Percentiles rank a stretch among this genome's conserved stretches.
These are phyloP conservation scores for Lactarius evosmus DNA, from an alignment of 768 basidiomycete species.

Conservation along the genomic window DNA sequence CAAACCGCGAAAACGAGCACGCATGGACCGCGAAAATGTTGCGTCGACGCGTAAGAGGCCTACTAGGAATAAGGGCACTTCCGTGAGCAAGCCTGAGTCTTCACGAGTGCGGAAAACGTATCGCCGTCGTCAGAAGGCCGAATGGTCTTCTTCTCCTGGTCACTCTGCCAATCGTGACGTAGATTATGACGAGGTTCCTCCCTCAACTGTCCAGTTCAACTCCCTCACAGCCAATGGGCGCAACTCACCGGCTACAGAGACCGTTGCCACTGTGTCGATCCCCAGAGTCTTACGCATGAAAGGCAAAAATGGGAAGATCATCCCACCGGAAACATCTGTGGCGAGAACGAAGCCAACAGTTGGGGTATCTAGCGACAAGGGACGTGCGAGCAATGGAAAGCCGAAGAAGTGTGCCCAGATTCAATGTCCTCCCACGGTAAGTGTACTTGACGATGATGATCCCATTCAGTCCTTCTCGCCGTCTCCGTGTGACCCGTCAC, in stretches of 20 bases:
- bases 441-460: conserved; percentile 15
- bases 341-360: not conserved
- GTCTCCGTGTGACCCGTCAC: not conserved
- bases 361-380: not conserved
- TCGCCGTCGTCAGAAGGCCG: conserved; percentile 15
- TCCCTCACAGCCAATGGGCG: conserved; percentile 5
- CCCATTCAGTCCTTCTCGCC: conserved; percentile 24
- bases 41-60: conserved; percentile 5
- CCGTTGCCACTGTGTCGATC: not conserved
- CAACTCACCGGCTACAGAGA: not conserved
- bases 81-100: not conserved
- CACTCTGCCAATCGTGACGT: conserved; percentile 4
- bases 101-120: conserved; percentile 23
- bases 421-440: not conserved
- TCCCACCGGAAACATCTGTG: not conserved
- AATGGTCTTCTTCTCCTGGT: conserved; percentile 10
- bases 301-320: not conserved
- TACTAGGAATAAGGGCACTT: not conserved
- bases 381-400: not conserved
- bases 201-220: not conserved
- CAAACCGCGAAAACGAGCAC: conserved; percentile 13
- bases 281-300: conserved; percentile 8
- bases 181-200: conserved; percentile 27
- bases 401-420: not conserved
- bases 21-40: conserved; percentile 2